Conservation (phyloP, 2,329 filamentous ascomycete species). For the Arthrobotrys musiformis region DNA sequence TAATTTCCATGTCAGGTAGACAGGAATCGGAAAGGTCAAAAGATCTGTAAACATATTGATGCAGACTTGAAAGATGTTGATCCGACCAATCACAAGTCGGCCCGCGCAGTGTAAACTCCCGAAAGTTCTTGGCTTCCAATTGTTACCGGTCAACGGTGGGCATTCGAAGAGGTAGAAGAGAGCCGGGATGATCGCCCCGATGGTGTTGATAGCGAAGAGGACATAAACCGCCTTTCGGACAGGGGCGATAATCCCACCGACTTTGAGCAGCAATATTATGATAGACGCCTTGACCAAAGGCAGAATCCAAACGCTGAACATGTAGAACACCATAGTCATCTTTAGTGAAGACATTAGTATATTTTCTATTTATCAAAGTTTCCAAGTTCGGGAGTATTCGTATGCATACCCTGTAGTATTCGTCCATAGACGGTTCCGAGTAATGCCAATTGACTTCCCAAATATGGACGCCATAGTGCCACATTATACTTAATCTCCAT, state of each 20-base stretch:
- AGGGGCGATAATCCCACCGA: conserved; percentile 51
- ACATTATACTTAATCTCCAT: conserved; percentile 49
- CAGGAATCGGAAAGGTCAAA: conserved; percentile 48
- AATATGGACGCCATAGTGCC: conserved; percentile 51
- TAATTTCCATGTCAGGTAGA: conserved; percentile 51
- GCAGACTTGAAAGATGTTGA: conserved; percentile 56
- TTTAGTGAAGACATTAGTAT: neutral
- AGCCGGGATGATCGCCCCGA: conserved; percentile 42
- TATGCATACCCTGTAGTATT: conserved; percentile 46
- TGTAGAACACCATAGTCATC: conserved; percentile 51
- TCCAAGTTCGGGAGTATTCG: neutral
- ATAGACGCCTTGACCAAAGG: conserved; percentile 52
- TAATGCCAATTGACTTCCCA: conserved; percentile 54
- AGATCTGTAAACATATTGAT: conserved; percentile 55
- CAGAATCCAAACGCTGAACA: conserved; percentile 54
- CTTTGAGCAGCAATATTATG: conserved; percentile 48
- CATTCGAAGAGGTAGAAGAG: conserved; percentile 53
- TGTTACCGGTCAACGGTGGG: conserved; percentile 48
- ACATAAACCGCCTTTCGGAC: conserved; percentile 39
- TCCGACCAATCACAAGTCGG: conserved; percentile 40
- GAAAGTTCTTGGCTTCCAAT: conserved; percentile 46
- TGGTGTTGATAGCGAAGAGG: conserved; percentile 39
- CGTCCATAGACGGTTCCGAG: conserved; percentile 34
- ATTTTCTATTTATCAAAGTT: neutral
- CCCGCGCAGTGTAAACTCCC: conserved; percentile 46